These are phyloP conservation scores for Sophora flavescens DNA, from an alignment of 306 rosid genomes.

Conservation along the genomic window DNA sequence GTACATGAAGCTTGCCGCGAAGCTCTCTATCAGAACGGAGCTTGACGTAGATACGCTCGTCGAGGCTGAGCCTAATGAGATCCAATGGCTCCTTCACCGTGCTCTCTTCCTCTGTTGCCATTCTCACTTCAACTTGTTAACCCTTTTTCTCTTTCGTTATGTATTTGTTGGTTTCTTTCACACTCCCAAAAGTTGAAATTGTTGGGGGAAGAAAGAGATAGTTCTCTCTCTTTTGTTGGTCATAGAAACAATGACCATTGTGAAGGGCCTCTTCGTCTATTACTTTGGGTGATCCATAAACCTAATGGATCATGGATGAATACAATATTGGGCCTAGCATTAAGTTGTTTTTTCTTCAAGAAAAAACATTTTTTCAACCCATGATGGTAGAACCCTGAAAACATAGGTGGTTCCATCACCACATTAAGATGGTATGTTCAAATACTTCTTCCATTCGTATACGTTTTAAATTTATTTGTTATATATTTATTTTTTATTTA, in stretches of 20 bases:
- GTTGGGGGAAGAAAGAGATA: no score
- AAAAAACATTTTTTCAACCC: no score
- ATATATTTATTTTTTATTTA: no score
- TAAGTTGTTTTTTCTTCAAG: no score
- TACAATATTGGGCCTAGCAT: no score
- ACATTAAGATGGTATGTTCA: no score
- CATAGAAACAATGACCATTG: background rate
- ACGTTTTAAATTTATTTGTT: no score
- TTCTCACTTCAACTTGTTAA: slow-evolving; percentile 5
- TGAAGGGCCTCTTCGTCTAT: background rate
- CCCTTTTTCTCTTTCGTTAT: background rate
- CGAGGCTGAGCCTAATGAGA: slow-evolving; percentile 96
- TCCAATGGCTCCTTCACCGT: slow-evolving; percentile 99
- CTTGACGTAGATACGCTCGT: slow-evolving; percentile 98
- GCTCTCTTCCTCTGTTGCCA: slow-evolving; percentile 94
- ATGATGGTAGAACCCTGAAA: no score
- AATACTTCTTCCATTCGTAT: no score
- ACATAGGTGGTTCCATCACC: no score
- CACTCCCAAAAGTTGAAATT: no score
- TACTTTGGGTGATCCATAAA: background rate
- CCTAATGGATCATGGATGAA: background rate
- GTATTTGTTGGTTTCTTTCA: no score
- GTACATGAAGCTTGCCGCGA: slow-evolving; percentile 96
- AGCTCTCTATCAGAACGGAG: slow-evolving; percentile 97
- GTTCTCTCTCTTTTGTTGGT: background rate